These are phyloP conservation scores for Talaromyces sp. DNA, from an alignment of 2,329 filamentous ascomycete genomes.

Conservation along the genomic window DNA sequence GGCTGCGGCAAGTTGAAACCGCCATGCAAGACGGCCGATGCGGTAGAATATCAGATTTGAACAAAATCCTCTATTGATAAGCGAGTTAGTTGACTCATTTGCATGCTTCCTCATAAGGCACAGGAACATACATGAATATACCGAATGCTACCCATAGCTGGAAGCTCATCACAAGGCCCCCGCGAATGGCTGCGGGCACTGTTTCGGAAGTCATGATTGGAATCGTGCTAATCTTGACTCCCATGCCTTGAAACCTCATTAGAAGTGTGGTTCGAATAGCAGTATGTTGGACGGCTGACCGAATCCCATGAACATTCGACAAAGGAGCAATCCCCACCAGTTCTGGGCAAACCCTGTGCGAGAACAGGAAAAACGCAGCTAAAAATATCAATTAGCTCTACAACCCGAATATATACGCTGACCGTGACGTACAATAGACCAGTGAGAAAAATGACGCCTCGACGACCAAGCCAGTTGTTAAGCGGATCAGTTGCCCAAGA, in stretches of 20 bases:
- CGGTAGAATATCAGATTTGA: constrained; percentile 14
- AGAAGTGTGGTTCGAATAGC: not conserved
- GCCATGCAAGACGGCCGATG: constrained; percentile 56
- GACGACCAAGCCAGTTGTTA: constrained; percentile 56
- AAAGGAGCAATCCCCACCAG: constrained; percentile 53
- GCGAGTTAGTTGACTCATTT: constrained; percentile 20
- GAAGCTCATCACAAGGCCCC: constrained; percentile 55
- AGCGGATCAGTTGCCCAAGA: constrained; percentile 64
- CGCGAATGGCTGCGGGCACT: constrained; percentile 51
- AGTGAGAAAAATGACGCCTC: constrained; percentile 61
- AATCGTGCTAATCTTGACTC: constrained; percentile 54
- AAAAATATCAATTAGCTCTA: not conserved
- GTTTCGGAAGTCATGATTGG: constrained; percentile 54
- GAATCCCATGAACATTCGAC: constrained; percentile 56
- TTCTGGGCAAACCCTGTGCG: constrained; percentile 41
- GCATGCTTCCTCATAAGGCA: not conserved
- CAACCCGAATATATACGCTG: not conserved
- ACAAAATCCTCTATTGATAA: constrained; percentile 4
- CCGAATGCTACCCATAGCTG: constrained; percentile 54
- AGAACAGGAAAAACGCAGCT: constrained; percentile 25
- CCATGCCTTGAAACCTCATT: constrained; percentile 43
- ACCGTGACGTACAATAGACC: constrained; percentile 60
- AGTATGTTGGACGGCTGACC: constrained; percentile 29
- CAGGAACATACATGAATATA: constrained; percentile 55
- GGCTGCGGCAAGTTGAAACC: constrained; percentile 60